Evolutionary conservation across 1,284 basidiomycete genomes (phyloP).

Genomic region (Trametes sp.): DNA sequence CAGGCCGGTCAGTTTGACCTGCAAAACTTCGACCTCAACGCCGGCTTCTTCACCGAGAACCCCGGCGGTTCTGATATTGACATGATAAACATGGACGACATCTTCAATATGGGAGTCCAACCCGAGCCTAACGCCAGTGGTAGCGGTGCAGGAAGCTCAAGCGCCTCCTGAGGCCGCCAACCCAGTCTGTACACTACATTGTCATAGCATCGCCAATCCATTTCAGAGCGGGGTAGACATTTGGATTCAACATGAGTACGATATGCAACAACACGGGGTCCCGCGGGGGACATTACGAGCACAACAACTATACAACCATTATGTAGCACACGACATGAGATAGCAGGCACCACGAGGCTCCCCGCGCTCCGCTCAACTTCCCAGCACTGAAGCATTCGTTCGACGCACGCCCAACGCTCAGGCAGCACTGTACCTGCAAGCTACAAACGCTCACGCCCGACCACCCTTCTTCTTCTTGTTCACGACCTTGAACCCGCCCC

Average conservation of each 20-base stretch:
- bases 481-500: constrained; percentile 89
- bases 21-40: constrained; percentile 22
- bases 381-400: not conserved
- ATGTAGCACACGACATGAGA: constrained; percentile 17
- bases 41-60: constrained; percentile 13
- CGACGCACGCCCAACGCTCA: too few species aligned
- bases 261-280: constrained; percentile 24
- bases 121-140: constrained; percentile 1
- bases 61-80: constrained; percentile 20
- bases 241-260: constrained; percentile 19
- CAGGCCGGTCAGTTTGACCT: constrained; percentile 25
- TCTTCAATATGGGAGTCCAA: constrained; percentile 32
- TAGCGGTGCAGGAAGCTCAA: not conserved
- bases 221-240: constrained; percentile 22
- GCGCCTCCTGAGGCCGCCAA: not conserved
- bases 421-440: too few species aligned
- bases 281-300: constrained; percentile 25
- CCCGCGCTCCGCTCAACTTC: not conserved
- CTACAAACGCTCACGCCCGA: constrained; percentile 49
- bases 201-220: constrained; percentile 11
- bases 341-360: constrained; percentile 5
- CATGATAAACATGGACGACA: constrained; percentile 31
- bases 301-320: constrained; percentile 31
- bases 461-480: constrained; percentile 94
- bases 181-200: constrained; percentile 1